A percentile compares a stretch with the other conserved stretches of the same genome.
phyloP scores from a whole-genome alignment of 306 rosid genomes.

The Cicer bijugum region DNA sequence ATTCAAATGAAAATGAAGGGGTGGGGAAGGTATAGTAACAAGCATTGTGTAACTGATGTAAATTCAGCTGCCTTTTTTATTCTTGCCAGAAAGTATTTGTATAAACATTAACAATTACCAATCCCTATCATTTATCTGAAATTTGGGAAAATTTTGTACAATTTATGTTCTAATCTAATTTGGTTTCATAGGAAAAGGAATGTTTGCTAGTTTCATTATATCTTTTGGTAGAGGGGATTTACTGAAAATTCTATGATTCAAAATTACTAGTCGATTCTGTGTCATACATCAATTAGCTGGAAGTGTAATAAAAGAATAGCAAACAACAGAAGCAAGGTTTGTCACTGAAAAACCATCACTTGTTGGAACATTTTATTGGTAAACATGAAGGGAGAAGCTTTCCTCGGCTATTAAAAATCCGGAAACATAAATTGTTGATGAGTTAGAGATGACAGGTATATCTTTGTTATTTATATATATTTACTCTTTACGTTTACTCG shows the following conservation, averaged over 20 bases:
- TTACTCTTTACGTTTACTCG: no score
- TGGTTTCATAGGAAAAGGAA: slow-evolving; percentile 1
- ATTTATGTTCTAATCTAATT: slow-evolving; percentile 39
- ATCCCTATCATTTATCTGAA: slow-evolving; percentile 27
- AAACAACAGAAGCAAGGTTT: not conserved
- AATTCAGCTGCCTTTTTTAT: slow-evolving; percentile 57
- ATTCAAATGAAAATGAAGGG: slow-evolving; percentile 44
- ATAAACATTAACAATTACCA: slow-evolving; percentile 46
- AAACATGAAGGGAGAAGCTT: not conserved
- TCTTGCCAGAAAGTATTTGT: slow-evolving; percentile 49
- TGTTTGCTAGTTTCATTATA: not conserved
- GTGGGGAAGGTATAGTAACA: slow-evolving; percentile 43
- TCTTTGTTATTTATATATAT: no score
- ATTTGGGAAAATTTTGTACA: slow-evolving; percentile 42
- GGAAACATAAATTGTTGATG: no score
- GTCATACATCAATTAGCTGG: slow-evolving; percentile 2
- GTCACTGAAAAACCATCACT: not conserved
- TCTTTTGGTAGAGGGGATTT: not conserved
- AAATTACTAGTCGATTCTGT: not conserved
- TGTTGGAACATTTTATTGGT: not conserved
- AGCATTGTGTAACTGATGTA: slow-evolving; percentile 47
- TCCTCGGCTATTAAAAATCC: no score
- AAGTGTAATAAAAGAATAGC: not conserved
- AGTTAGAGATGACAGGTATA: no score
- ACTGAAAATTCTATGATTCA: not conserved